Evolutionary conservation across 2,329 filamentous ascomycete genomes (phyloP), one percentile per base, ranked within the genome.

Genomic region (Diaporthe aspalathi): DNA sequence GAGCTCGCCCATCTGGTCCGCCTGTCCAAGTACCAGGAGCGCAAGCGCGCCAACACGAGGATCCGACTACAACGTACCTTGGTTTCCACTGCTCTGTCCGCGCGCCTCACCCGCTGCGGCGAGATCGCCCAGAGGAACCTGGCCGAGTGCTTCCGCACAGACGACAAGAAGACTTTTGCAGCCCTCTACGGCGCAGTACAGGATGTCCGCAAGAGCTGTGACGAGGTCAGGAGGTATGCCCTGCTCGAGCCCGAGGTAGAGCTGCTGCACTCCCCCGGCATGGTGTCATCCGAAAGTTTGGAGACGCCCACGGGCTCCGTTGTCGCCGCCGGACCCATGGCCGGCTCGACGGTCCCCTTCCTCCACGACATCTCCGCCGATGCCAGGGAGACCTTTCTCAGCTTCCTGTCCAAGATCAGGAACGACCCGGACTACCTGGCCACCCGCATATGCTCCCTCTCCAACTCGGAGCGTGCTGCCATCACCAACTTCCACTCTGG

Each of bases 391-490:
- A 90, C 91, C 53, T 89, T 98, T 72, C 80, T 98, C 71, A 89
- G 90, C 73, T 95, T 98, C 78, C 83, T 98, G 76, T 91, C 90
- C 62, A 90, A 94, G 81, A 88, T 98, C 74, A 91, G 95, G 76
- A 94, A 92, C 74, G 95, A 97, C 80, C 91, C 94, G 47, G 91
- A 95, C 77, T 98, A 97, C 81, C 81, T 99, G 80, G 94, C 95
- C 77, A 91, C 93, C 74, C 90, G 95, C 74, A 88, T 99, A 74
- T 91, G 90, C 79, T 90, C 89, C 77, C 85, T 99, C 75, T 91
- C 91, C 69, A 89, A 91, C 72, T 84, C 90, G 73, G 95, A 98
- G 81, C 87, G 98, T 68, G 89, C 91, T 75, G 88, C 91, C 70
- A 87, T 99, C 74, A 91, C 94, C 56, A 90, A 90, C 67, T 94